Conservation (phyloP, 805 yeast genomes). For the Cyberlindnera saturnus region DNA sequence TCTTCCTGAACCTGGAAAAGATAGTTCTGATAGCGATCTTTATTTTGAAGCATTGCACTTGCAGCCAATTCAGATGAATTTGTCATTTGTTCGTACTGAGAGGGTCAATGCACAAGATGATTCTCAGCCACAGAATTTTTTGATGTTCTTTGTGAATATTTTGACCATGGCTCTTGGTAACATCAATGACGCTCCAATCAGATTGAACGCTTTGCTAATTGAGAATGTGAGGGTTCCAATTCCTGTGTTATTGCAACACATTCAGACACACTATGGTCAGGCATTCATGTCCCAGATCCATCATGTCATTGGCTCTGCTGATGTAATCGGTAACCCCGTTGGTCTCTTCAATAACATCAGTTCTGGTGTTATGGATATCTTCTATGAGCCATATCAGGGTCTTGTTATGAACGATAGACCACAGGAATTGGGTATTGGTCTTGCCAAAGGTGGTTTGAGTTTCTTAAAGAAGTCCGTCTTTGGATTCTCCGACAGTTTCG, state of each 20-base stretch:
- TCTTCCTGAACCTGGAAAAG: slow-evolving; percentile 63
- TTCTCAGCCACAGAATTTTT: slow-evolving; percentile 53
- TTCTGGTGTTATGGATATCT: slow-evolving; percentile 93
- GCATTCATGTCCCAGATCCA: slow-evolving; percentile 89
- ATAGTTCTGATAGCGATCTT: slow-evolving; percentile 58
- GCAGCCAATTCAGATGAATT: slow-evolving; percentile 84
- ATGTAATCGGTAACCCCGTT: slow-evolving; percentile 93
- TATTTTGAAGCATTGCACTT: slow-evolving; percentile 90
- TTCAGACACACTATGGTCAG: slow-evolving; percentile 84
- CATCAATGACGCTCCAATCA: slow-evolving; percentile 93
- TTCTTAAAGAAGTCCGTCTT: slow-evolving; percentile 91
- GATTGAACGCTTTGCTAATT: slow-evolving; percentile 77
- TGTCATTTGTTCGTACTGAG: slow-evolving; percentile 90
- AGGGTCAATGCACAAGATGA: slow-evolving; percentile 61
- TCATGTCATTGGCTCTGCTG: slow-evolving; percentile 93
- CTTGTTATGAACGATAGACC: slow-evolving; percentile 92
- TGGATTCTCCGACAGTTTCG: slow-evolving; percentile 89
- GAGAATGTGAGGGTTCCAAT: slow-evolving; percentile 88
- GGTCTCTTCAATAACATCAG: slow-evolving; percentile 90
- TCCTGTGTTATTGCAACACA: slow-evolving; percentile 61
- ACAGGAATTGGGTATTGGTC: slow-evolving; percentile 88
- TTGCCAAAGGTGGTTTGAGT: slow-evolving; percentile 94
- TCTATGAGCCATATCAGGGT: slow-evolving; percentile 97
- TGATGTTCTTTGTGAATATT: slow-evolving; percentile 75
- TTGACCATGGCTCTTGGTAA: slow-evolving; percentile 96